Conservation (phyloP, 2,329 filamentous ascomycete genomes). For the Verticillium longisporum region DNA sequence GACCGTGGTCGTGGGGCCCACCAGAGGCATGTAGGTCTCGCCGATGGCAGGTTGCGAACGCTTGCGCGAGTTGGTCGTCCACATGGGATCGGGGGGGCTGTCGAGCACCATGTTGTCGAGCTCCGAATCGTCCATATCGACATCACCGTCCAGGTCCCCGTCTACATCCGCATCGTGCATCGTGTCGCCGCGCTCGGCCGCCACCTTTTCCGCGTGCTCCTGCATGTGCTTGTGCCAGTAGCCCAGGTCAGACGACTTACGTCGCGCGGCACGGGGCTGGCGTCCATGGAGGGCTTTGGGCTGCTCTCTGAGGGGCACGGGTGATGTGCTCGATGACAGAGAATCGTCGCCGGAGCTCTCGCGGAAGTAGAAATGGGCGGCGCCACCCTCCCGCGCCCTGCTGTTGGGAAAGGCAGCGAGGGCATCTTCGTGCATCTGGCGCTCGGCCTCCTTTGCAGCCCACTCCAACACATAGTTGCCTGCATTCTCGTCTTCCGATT, state of each 20-base stretch:
- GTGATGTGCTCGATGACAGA: constrained; percentile 29
- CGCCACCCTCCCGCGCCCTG: constrained; percentile 59
- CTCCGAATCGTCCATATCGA: constrained; percentile 16
- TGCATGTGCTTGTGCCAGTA: constrained; percentile 82
- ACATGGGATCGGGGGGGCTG: constrained; percentile 31
- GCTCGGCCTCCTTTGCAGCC: constrained; percentile 72
- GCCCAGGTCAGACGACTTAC: constrained; percentile 56
- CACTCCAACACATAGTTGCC: constrained; percentile 72
- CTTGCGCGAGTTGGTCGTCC: constrained; percentile 28
- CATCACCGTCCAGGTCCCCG: constrained; percentile 9
- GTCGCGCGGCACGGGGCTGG: constrained; percentile 28
- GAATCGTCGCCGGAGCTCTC: constrained; percentile 55
- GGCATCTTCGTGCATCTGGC: constrained; percentile 70
- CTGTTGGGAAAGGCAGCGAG: constrained; percentile 72
- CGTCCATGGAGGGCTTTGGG: constrained; percentile 13
- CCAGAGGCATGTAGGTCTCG: constrained; percentile 10
- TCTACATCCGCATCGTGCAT: constrained; percentile 13
- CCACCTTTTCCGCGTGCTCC: constrained; percentile 62
- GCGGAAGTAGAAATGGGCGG: constrained; percentile 64
- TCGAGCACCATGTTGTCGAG: constrained; percentile 34
- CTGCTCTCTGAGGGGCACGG: constrained; percentile 17
- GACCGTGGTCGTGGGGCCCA: constrained; percentile 1
- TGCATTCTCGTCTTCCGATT: constrained; percentile 70
- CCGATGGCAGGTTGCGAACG: constrained; percentile 7
- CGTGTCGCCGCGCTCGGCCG: constrained; percentile 32